A percentile compares a stretch with the other conserved stretches of the same genome.
Conservation (phyloP, 2,329 filamentous ascomycete genomes). For the Fusarium avenaceum region DNA sequence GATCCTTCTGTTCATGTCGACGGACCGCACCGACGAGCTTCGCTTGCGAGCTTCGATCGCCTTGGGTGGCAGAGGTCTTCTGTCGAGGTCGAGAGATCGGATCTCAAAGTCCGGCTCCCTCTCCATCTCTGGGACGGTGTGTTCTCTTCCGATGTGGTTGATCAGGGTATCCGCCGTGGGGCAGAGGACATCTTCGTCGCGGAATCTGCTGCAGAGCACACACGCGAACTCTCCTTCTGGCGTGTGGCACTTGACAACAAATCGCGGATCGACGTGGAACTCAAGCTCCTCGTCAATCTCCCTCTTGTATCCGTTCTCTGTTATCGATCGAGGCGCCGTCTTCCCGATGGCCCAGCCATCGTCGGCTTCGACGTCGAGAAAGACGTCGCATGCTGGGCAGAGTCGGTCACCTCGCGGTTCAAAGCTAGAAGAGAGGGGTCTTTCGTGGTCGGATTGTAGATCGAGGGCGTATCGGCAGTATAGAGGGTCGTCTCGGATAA, state of each 20-base stretch:
- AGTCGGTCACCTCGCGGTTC: constrained; percentile 29
- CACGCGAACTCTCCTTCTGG: constrained; percentile 46
- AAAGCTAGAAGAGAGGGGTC: constrained; percentile 36
- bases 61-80: not conserved
- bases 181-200: constrained; percentile 41
- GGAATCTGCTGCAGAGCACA: constrained; percentile 40
- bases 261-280: constrained; percentile 42
- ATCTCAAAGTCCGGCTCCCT: constrained; percentile 40
- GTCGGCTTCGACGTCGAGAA: constrained; percentile 34
- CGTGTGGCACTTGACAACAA: constrained; percentile 45
- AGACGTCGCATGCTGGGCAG: constrained; percentile 42
- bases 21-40: not conserved
- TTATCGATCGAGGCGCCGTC: constrained; percentile 22
- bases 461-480: constrained; percentile 46
- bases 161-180: constrained; percentile 36
- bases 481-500: constrained; percentile 29
- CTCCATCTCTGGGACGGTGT: constrained; percentile 41
- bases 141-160: constrained; percentile 39
- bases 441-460: constrained; percentile 32
- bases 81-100: constrained; percentile 33
- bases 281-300: constrained; percentile 46
- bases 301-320: constrained; percentile 30
- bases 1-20: constrained; percentile 24
- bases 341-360: constrained; percentile 45
- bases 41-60: not conserved